Evolutionary conservation across 352 stramenopile genomes (phyloP).

Genomic region (Pythium scleroteichum): DNA sequence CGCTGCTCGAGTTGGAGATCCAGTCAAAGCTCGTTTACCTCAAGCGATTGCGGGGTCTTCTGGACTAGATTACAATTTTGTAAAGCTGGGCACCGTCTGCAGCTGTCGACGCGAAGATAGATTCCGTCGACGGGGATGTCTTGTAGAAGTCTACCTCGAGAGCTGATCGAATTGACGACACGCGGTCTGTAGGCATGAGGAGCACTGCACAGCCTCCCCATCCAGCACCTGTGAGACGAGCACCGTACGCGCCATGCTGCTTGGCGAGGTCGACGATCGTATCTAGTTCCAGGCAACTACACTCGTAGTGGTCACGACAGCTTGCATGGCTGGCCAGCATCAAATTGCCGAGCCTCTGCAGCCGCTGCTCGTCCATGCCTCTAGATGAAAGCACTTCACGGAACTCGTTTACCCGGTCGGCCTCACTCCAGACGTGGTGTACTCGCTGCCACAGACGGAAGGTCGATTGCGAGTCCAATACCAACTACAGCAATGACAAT

Average conservation of each 20-base stretch:
- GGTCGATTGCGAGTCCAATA: not conserved
- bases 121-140: not conserved
- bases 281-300: slow-evolving; percentile 74
- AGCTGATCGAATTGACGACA: slow-evolving; percentile 2
- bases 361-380: not conserved
- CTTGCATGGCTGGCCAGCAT: slow-evolving; percentile 73
- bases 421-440: slow-evolving; percentile 71
- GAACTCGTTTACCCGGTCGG: slow-evolving; percentile 62
- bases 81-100: slow-evolving; percentile 22
- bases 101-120: slow-evolving; percentile 37
- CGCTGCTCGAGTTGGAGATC: slow-evolving; percentile 70
- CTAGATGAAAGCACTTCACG: slow-evolving; percentile 24
- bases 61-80: slow-evolving; percentile 17
- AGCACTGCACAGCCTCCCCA: slow-evolving; percentile 83
- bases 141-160: slow-evolving; percentile 10
- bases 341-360: slow-evolving; percentile 49
- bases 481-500: slow-evolving; percentile 6
- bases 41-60: slow-evolving; percentile 20
- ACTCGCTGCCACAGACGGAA: slow-evolving; percentile 64
- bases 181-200: slow-evolving; percentile 30
- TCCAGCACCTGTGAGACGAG: slow-evolving; percentile 75
- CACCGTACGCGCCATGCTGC: slow-evolving; percentile 54
- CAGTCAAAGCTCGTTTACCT: slow-evolving; percentile 70
- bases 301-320: slow-evolving; percentile 73
- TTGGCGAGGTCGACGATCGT: slow-evolving; percentile 48